These are phyloP conservation scores for Hibiscus trionum DNA, from an alignment of 345 rosid genomes.

Conservation along the genomic window DNA sequence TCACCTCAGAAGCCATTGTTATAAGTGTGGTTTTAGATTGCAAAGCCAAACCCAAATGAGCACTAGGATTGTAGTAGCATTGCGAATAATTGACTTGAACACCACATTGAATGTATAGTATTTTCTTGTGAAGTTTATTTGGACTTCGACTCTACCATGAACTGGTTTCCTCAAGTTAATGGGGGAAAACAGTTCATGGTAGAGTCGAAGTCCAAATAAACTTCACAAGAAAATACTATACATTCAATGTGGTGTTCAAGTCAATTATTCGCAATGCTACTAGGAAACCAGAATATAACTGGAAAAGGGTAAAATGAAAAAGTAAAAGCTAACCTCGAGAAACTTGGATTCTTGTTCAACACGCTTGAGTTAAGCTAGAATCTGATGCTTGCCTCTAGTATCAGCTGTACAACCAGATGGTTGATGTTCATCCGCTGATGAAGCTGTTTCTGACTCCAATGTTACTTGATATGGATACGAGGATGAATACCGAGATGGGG, in stretches of 20 bases:
- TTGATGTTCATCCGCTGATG: slow-evolving; percentile 30
- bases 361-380: slow-evolving; percentile 68
- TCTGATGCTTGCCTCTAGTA: slow-evolving; percentile 60
- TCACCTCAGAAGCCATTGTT: neutral
- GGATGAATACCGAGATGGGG: too few relatives aligned
- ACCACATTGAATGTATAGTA: neutral
- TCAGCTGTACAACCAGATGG: slow-evolving; percentile 27
- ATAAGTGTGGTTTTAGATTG: too few relatives aligned
- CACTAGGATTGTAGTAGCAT: too few relatives aligned
- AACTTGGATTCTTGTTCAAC: slow-evolving; percentile 56
- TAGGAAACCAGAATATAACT: neutral
- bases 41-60: too few relatives aligned
- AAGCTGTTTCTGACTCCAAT: slow-evolving; percentile 40
- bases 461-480: neutral
- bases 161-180: neutral
- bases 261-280: too few relatives aligned
- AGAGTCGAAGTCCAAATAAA: too few relatives aligned
- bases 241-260: too few relatives aligned
- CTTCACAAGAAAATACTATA: too few relatives aligned
- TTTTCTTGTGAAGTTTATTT: neutral
- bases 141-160: neutral
- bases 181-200: too few relatives aligned
- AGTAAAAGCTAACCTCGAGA: slow-evolving; percentile 37
- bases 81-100: too few relatives aligned
- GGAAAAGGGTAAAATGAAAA: neutral